Base-by-base conservation (phyloP, 1,139 yeast genomes). In the Pichia sp. region DNA sequence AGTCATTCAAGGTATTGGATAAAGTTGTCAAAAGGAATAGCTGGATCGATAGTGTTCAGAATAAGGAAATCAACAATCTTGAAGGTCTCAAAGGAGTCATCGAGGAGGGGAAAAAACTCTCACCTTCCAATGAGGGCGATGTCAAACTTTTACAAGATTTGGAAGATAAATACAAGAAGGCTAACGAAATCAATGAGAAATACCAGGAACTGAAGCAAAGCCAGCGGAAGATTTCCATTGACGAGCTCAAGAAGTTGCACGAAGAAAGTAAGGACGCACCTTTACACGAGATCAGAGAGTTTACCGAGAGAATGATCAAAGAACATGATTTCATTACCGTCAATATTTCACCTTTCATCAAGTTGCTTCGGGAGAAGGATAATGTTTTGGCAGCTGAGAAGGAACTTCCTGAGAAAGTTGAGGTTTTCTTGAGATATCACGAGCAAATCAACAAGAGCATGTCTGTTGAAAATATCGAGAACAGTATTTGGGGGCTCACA, bases 1-100 rank as follows among this genome's bases (percentile, higher is more conserved):
- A 82, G 1, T 78, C 85, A 1, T 70, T 82, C 41, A 69, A 68
- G 13, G 72, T 78, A 50, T 66, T 87, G 46, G 77, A 75, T 15
- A 72, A 81, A 55, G 68, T 84, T 23, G 71, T 81, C 47, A 75
- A 75, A 49, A 72, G 82, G 53, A 61, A 77, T 49, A 69, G 67
- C 45, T 85, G 92, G 90, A 55, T 75, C 5, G 66, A 70, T 0
- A 59, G 54, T 13, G 13, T 47, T 30, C 41, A 36, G 1, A 31
- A 40, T 1, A 49, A 38, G 13, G 53, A 34, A 6, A 13, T 40
- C 23, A n/a, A 49, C 5, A 36, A 49, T 10, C 10, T 51, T n/a
- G 48, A 48, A 7, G 55, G 51, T 16, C 31, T 56, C 41, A 19
- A 49, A 23, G 13, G 15, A 10, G n/a, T 47, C 3, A 40, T 49